Conservation (phyloP, 202 grass and related monocot genomes). For the Hordeum pubiflorum region DNA sequence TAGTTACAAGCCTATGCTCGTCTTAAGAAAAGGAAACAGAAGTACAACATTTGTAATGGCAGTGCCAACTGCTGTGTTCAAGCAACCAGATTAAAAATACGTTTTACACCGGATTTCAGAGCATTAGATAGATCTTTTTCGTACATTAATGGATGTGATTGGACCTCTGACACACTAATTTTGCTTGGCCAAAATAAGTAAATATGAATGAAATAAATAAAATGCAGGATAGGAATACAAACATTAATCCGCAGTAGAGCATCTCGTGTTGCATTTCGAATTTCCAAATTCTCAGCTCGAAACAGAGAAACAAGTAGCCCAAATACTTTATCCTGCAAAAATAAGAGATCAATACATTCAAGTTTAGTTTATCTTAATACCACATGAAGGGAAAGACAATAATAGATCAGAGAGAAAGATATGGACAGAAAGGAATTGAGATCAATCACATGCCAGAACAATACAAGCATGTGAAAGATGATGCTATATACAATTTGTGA, state of each 20-base stretch:
- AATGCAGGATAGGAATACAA: conserved; percentile 21
- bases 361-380: conserved; percentile 17
- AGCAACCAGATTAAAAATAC: not conserved
- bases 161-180: not conserved
- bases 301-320: conserved; percentile 47
- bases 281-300: conserved; percentile 43
- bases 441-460: not conserved
- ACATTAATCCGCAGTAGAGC: conserved; percentile 57
- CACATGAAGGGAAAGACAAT: not conserved
- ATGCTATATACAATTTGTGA: conserved; percentile 7
- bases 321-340: conserved; percentile 56
- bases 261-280: conserved; percentile 69
- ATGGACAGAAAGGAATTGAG: not conserved
- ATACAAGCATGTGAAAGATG: not conserved
- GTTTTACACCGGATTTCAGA: not conserved
- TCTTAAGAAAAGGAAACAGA: not conserved
- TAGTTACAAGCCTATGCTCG: not conserved
- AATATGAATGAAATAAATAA: not conserved
- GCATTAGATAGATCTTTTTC: not conserved
- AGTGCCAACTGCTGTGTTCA: not conserved
- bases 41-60: not conserved
- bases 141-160: not conserved
- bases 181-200: not conserved
- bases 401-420: conserved; percentile 5
- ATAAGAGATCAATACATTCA: not conserved